Conservation (phyloP, 768 basidiomycete genomes). For the Strobilomyces confusus region DNA sequence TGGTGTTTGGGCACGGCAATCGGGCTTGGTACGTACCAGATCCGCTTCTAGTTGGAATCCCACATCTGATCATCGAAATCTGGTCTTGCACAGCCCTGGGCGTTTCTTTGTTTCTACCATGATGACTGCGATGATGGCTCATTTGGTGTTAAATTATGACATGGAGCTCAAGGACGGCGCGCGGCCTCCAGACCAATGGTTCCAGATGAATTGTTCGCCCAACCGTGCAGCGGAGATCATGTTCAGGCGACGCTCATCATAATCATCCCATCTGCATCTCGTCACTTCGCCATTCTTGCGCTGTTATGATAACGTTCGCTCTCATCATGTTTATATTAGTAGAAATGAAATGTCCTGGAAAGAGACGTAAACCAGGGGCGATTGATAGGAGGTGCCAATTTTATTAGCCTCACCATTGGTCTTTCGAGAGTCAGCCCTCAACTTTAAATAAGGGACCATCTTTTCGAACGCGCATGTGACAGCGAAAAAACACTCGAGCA, state of each 20-base stretch:
- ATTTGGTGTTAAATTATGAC: constrained; percentile 40
- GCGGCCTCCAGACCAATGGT: constrained; percentile 34
- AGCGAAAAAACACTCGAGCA: not conserved
- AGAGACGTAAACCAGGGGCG: constrained; percentile 10
- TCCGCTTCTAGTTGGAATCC: not conserved
- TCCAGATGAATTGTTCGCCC: constrained; percentile 34
- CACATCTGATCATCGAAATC: constrained; percentile 2
- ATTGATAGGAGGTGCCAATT: constrained; percentile 15
- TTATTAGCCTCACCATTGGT: constrained; percentile 1
- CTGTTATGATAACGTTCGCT: constrained; percentile 9
- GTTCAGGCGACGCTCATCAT: constrained; percentile 31
- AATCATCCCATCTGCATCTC: constrained; percentile 7
- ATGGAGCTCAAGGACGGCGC: constrained; percentile 34
- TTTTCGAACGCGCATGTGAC: not conserved
- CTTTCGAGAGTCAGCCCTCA: not conserved
- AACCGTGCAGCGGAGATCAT: constrained; percentile 34
- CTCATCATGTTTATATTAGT: constrained; percentile 9
- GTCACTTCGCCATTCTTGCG: constrained; percentile 5
- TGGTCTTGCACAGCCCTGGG: constrained; percentile 33
- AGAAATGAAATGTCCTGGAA: not conserved
- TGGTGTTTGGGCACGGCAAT: constrained; percentile 34
- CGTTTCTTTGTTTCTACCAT: constrained; percentile 39
- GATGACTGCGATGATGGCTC: constrained; percentile 40
- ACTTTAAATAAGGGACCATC: not conserved
- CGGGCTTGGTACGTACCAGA: constrained; percentile 32